Percentiles rank a stretch among this genome's conserved stretches.
These are phyloP conservation scores for Botrytis squamosa DNA, from an alignment of 2,329 filamentous ascomycete species.

Conservation along the genomic window DNA sequence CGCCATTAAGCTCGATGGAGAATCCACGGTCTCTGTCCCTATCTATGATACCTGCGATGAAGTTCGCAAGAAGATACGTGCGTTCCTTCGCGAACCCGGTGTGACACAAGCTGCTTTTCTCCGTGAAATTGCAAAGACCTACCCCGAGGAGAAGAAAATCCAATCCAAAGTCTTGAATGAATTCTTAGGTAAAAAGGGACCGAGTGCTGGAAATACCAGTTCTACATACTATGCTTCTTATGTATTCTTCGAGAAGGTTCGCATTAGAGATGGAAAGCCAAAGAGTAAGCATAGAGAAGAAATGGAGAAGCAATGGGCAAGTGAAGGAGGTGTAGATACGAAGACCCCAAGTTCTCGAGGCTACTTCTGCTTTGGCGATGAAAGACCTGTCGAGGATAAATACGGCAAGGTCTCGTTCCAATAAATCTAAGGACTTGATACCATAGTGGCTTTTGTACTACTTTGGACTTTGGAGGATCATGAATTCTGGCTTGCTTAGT, in stretches of 20 bases:
- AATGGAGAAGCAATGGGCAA: slow-evolving; percentile 46
- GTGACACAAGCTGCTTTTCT: slow-evolving; percentile 54
- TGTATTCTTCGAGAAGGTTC: slow-evolving; percentile 59
- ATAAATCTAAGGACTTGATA: not conserved
- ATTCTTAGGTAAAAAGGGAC: slow-evolving; percentile 52
- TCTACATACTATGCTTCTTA: slow-evolving; percentile 54
- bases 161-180: slow-evolving; percentile 47
- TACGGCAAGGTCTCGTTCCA: slow-evolving; percentile 20
- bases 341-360: not conserved
- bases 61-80: slow-evolving; percentile 55
- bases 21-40: slow-evolving; percentile 47
- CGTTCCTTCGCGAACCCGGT: slow-evolving; percentile 47
- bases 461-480: not conserved
- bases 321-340: slow-evolving; percentile 13
- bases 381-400: slow-evolving; percentile 23
- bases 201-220: slow-evolving; percentile 49
- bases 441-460: not conserved
- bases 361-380: not conserved
- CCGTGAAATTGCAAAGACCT: slow-evolving; percentile 48
- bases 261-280: slow-evolving; percentile 50
- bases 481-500: not conserved
- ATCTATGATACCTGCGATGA: slow-evolving; percentile 59
- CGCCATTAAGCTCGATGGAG: slow-evolving; percentile 47
- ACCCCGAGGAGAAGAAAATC: slow-evolving; percentile 42
- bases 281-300: slow-evolving; percentile 51